phyloP scores from a whole-genome alignment of 345 rosid genomes.

The sweet orange (Citrus sinensis) region DNA sequence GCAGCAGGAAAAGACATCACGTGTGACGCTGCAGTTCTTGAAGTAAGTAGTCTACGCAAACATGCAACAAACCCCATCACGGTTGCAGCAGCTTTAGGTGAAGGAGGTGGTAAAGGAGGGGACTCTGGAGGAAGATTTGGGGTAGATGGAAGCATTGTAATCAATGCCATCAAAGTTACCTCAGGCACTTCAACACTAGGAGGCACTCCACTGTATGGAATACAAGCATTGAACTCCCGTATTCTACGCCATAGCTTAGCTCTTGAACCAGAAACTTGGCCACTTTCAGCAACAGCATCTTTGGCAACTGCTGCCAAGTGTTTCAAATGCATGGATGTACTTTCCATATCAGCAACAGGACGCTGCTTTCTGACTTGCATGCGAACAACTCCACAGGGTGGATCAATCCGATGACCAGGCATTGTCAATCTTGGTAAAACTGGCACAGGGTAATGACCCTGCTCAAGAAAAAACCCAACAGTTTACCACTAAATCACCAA shows the following conservation, averaged over 20 bases:
- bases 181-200: slow-evolving; percentile 84
- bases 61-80: slow-evolving; percentile 96
- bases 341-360: slow-evolving; percentile 63
- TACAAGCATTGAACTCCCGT: slow-evolving; percentile 96
- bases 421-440: slow-evolving; percentile 92
- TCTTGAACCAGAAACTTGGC: slow-evolving; percentile 91
- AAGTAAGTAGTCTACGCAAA: slow-evolving; percentile 86
- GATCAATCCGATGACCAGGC: slow-evolving; percentile 99
- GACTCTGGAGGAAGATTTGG: slow-evolving; percentile 94
- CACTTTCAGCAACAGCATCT: slow-evolving; percentile 99
- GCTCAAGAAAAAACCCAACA: slow-evolving; percentile 19
- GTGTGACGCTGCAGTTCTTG: slow-evolving; percentile 93
- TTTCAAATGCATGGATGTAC: slow-evolving; percentile 78
- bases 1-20: slow-evolving; percentile 99
- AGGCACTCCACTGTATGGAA: slow-evolving; percentile 87
- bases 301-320: slow-evolving; percentile 96
- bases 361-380: slow-evolving; percentile 48
- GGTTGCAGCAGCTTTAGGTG: slow-evolving; percentile 99
- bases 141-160: slow-evolving; percentile 94
- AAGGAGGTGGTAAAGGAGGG: slow-evolving; percentile 97
- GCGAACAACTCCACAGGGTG: slow-evolving; percentile 93
- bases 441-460: slow-evolving; percentile 87
- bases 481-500: slow-evolving; percentile 11
- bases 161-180: slow-evolving; percentile 96
- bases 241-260: slow-evolving; percentile 98